These are phyloP conservation scores for Talaromyces adpressus DNA, from an alignment of 495 filamentous ascomycete genomes.

Conservation along the genomic window DNA sequence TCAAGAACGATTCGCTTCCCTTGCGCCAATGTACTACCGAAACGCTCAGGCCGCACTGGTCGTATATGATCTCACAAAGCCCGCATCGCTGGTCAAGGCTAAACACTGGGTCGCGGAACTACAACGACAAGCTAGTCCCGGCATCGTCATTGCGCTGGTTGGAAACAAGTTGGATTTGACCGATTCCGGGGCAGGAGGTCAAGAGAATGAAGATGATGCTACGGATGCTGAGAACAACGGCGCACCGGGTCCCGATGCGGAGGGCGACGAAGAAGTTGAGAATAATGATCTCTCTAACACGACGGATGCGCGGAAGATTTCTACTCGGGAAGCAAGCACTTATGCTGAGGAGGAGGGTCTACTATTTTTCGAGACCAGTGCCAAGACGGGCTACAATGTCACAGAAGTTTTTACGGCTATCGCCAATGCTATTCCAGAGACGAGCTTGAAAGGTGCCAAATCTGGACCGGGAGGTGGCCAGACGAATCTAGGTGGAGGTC, in stretches of 20 bases:
- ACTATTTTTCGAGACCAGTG: constrained; percentile 95
- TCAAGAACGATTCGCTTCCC: constrained; percentile 93
- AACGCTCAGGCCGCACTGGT: constrained; percentile 98
- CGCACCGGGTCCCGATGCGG: constrained; percentile 11
- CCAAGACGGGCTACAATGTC: constrained; percentile 91
- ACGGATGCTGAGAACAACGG: constrained; percentile 19
- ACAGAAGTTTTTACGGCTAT: constrained; percentile 97
- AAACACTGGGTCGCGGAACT: constrained; percentile 99
- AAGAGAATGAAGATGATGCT: constrained; percentile 17
- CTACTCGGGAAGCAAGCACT: constrained; percentile 76
- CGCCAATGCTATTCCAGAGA: constrained; percentile 93
- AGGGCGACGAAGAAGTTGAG: constrained; percentile 35
- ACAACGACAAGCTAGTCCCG: constrained; percentile 93
- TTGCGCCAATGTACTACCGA: constrained; percentile 99
- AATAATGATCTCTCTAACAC: constrained; percentile 57
- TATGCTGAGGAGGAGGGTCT: constrained; percentile 94
- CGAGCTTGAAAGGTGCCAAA: constrained; percentile 80
- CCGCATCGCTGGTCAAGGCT: constrained; percentile 89
- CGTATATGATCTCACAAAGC: constrained; percentile 97
- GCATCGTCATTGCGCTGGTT: constrained; percentile 95
- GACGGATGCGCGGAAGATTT: constrained; percentile 80
- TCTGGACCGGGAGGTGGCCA: constrained; percentile 52
- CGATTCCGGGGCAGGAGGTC: constrained; percentile 38
- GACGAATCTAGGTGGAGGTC: constrained; percentile 29
- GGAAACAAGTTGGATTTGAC: constrained; percentile 96